Conservation (phyloP, 768 basidiomycete species). For the Boletus tylopilopsis region DNA sequence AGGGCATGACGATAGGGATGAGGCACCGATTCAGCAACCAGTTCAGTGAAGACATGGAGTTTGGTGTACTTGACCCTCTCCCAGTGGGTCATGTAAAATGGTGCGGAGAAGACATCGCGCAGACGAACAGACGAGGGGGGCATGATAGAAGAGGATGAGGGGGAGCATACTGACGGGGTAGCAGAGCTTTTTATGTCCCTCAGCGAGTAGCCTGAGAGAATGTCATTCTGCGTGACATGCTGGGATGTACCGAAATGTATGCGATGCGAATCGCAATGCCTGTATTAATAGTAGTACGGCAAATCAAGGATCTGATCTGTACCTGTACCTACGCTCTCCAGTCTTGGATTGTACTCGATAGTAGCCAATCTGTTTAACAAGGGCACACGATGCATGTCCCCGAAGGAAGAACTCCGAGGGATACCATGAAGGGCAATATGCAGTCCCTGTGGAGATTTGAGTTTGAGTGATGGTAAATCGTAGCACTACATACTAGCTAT, state of each 20-base stretch:
- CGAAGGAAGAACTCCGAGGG: constrained; percentile 5
- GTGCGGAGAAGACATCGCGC: constrained; percentile 40
- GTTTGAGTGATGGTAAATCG: neutral
- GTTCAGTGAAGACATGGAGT: constrained; percentile 53
- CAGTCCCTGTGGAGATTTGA: neutral
- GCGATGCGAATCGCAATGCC: neutral
- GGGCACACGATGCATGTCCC: neutral
- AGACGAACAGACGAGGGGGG: constrained; percentile 33
- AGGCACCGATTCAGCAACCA: constrained; percentile 57
- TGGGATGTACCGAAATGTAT: neutral
- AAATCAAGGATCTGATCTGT: constrained; percentile 1
- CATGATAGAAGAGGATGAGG: constrained; percentile 13
- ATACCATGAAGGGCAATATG: neutral
- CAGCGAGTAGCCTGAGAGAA: neutral
- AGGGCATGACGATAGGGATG: neutral
- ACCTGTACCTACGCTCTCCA: too few relatives aligned
- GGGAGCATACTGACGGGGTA: neutral
- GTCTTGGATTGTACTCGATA: neutral
- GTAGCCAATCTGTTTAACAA: neutral
- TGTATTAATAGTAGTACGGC: neutral
- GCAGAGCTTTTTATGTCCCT: constrained; percentile 8
- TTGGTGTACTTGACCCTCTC: constrained; percentile 44
- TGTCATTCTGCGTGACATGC: neutral
- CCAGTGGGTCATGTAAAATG: constrained; percentile 43
- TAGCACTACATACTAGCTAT: too few relatives aligned